Conservation (phyloP, 2,329 filamentous ascomycete genomes). For the Aspergillus chevalieri region DNA sequence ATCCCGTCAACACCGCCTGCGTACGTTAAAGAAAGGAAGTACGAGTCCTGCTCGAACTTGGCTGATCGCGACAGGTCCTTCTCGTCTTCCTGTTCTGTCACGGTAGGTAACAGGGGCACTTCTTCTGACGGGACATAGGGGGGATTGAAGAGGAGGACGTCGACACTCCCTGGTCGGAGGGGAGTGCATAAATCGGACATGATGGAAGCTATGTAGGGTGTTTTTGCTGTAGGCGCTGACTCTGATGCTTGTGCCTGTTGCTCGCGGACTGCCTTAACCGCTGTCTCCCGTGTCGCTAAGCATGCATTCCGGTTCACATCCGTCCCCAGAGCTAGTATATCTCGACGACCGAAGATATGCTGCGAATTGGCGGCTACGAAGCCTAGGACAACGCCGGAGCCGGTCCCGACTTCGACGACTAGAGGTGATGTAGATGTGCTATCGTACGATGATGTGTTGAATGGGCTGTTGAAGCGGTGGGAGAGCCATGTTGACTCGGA, state of each 20-base stretch:
- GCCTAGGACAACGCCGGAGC: slow-evolving; percentile 87
- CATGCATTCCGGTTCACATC: slow-evolving; percentile 87
- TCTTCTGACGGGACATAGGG: slow-evolving; percentile 87
- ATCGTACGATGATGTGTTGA: not conserved
- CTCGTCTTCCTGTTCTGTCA: slow-evolving; percentile 21
- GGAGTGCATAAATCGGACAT: slow-evolving; percentile 64
- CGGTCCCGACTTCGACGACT: slow-evolving; percentile 79
- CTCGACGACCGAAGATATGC: slow-evolving; percentile 63
- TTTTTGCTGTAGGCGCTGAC: slow-evolving; percentile 14
- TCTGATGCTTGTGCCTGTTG: slow-evolving; percentile 1
- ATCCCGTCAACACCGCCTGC: slow-evolving; percentile 87
- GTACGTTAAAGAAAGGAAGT: slow-evolving; percentile 78
- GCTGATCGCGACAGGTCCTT: slow-evolving; percentile 22
- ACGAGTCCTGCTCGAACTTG: slow-evolving; percentile 71
- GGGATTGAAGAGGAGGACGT: slow-evolving; percentile 92
- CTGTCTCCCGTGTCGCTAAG: slow-evolving; percentile 64
- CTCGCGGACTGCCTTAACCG: slow-evolving; percentile 45
- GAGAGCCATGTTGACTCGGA: slow-evolving; percentile 65
- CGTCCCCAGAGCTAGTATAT: slow-evolving; percentile 66
- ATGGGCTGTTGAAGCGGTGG: slow-evolving; percentile 48
- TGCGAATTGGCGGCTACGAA: slow-evolving; percentile 73
- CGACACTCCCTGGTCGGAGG: slow-evolving; percentile 56
- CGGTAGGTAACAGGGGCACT: slow-evolving; percentile 52
- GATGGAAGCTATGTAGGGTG: slow-evolving; percentile 59
- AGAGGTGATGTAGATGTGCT: slow-evolving; percentile 45